phyloP scores from a whole-genome alignment of 106 monocot genomes.

The Dioscorea alata region DNA sequence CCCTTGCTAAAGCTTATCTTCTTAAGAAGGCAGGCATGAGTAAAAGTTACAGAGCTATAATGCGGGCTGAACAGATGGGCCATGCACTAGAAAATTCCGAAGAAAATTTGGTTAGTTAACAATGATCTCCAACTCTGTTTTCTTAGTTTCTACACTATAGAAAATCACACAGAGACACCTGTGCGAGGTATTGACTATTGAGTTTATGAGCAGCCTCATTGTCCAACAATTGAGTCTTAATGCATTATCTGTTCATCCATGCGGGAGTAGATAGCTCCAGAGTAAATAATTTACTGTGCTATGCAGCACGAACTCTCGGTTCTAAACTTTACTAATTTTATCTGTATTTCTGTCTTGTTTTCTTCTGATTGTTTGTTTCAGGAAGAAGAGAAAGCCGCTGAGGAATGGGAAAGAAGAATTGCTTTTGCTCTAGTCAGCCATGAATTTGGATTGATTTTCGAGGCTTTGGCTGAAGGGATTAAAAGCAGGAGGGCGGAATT shows the following conservation, averaged over 20 bases:
- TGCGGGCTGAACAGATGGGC: neutral
- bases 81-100: slow-evolving; percentile 23
- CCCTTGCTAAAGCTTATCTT: slow-evolving; percentile 6
- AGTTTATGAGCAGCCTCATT: no score
- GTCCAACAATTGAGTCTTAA: no score
- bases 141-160: no score
- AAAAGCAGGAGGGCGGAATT: slow-evolving; percentile 23
- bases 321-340: neutral
- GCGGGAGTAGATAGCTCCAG: no score
- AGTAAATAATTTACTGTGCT: no score
- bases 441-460: slow-evolving; percentile 32
- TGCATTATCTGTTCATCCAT: no score
- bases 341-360: no score
- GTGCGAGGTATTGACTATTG: no score
- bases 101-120: slow-evolving; percentile 30
- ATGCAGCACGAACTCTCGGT: neutral
- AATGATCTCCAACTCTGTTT: no score
- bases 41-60: slow-evolving; percentile 8
- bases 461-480: slow-evolving; percentile 30
- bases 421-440: slow-evolving; percentile 43
- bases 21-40: slow-evolving; percentile 31
- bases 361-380: neutral
- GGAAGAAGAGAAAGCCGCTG: slow-evolving; percentile 49
- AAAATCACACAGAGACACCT: no score
- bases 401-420: slow-evolving; percentile 58